Base-by-base conservation (phyloP, 1,139 yeast species). In the Kodamaea arcana region DNA sequence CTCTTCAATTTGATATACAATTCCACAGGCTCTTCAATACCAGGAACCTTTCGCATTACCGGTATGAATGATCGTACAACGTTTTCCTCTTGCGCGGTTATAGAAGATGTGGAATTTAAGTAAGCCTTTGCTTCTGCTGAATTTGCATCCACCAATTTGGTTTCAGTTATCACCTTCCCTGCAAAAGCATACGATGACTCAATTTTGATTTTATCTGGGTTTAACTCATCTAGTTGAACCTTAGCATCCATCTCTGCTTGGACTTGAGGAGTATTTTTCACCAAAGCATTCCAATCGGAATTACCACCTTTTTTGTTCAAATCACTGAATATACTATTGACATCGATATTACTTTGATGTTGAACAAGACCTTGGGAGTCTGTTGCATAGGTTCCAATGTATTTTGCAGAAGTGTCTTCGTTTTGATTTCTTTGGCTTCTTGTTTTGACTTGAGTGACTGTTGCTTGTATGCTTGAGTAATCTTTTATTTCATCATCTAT, bases 51-150 rank as follows among this genome's bases (percentile, higher is more conserved):
- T 12, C 75, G 58, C 30, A 68, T 50, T 32, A 67, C 61, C 5
- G 67, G 64, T 15, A 62, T 65, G 26, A 48, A 56, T 3, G 65
- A 58, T n/a, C 65, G 45, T 14, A 44, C 37, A 15, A 30, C n/a
- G 1, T 22, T 33, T 24, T 45, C 48, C 16, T 38, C 34, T 3
- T 34, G 32, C 1, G 43, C 36, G n/a, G 60, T 45, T 11, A 65
- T 42, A 1, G 56, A 50, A 25, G 67, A 69, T 1, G 75, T 61
- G 3, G 83, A 78, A 45, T 77, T 78, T 35, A 83, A 57, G 50
- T 81, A 88, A 12, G 92, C 96, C 41, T 77, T 78, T 1, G 94
- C 97, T 55, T 85, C 96, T 6, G 92, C 94, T 3, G 95, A 83
- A 35, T 78, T 70, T 8, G 73, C 74, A 34, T 78, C 83, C 2